phyloP scores from a whole-genome alignment of 2,329 filamentous ascomycete species.

The Venturia asperata region DNA sequence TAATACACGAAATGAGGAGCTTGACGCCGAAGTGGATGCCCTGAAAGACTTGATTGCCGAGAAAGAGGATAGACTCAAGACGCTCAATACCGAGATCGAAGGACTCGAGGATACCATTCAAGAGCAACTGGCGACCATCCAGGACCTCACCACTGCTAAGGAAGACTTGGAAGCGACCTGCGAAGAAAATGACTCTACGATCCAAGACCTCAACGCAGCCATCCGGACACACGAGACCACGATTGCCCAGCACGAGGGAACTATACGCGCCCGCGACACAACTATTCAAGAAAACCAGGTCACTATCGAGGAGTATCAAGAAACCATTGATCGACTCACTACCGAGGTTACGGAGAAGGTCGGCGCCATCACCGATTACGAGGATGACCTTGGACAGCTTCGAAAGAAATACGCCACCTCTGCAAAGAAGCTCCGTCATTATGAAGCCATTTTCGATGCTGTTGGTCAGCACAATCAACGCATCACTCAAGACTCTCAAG shows the following conservation, averaged over 20 bases:
- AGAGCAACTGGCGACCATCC: not conserved
- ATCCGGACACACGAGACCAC: conserved; percentile 1
- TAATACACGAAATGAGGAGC: not conserved
- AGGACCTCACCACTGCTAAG: not conserved
- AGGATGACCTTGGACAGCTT: conserved; percentile 6
- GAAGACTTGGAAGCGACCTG: not conserved
- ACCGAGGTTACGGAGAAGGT: not conserved
- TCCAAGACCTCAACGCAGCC: not conserved
- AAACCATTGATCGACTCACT: not conserved
- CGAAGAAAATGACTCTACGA: not conserved
- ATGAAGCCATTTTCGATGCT: not conserved
- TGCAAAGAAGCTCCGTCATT: not conserved
- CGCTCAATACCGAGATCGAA: not conserved
- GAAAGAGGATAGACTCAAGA: not conserved
- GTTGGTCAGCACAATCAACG: not conserved
- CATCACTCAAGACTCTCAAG: not conserved
- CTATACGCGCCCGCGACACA: not conserved
- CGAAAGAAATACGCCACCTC: not conserved
- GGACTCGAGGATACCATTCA: not conserved
- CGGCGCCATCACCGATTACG: not conserved
- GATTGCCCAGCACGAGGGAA: not conserved
- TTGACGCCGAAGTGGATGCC: not conserved
- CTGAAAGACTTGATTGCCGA: not conserved
- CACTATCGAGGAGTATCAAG: not conserved
- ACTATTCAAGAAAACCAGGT: not conserved